phyloP scores from a whole-genome alignment of 2,329 filamentous ascomycete genomes.

The Penicillium sp. region DNA sequence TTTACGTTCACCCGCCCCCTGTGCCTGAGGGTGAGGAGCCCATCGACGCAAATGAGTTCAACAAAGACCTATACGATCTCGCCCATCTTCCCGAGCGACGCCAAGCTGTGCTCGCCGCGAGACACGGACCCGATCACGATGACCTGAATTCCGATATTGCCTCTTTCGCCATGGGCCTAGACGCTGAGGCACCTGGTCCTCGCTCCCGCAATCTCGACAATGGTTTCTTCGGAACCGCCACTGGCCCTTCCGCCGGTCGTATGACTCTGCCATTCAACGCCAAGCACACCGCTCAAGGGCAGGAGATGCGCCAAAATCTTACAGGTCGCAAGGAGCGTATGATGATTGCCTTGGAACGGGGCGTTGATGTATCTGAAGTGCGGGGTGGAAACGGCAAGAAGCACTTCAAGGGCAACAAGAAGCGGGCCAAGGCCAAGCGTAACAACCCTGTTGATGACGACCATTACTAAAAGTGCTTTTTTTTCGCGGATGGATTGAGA shows the following conservation, averaged over 20 bases:
- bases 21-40: conserved; percentile 32
- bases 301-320: conserved; percentile 69
- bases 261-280: conserved; percentile 81
- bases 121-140: conserved; percentile 47
- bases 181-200: conserved; percentile 55
- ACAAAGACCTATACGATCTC: conserved; percentile 82
- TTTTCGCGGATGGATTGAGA: conserved; percentile 3
- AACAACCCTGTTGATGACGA: conserved; percentile 33
- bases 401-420: conserved; percentile 58
- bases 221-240: conserved; percentile 75
- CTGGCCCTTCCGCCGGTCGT: conserved; percentile 60
- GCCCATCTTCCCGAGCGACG: conserved; percentile 79
- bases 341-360: conserved; percentile 79
- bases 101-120: conserved; percentile 56
- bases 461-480: conserved; percentile 28
- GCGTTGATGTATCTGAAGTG: conserved; percentile 78
- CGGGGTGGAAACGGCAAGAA: conserved; percentile 70
- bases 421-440: conserved; percentile 33
- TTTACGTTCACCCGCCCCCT: conserved; percentile 88
- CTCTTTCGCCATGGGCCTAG: conserved; percentile 14
- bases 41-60: conserved; percentile 77
- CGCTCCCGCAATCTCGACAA: conserved; percentile 81
- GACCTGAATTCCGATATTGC: conserved; percentile 33
- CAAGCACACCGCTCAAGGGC: conserved; percentile 81
- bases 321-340: conserved; percentile 77